Evolutionary conservation across 169 alveolate genomes (phyloP).

Genomic region (Perkinsus chesapeaki): DNA sequence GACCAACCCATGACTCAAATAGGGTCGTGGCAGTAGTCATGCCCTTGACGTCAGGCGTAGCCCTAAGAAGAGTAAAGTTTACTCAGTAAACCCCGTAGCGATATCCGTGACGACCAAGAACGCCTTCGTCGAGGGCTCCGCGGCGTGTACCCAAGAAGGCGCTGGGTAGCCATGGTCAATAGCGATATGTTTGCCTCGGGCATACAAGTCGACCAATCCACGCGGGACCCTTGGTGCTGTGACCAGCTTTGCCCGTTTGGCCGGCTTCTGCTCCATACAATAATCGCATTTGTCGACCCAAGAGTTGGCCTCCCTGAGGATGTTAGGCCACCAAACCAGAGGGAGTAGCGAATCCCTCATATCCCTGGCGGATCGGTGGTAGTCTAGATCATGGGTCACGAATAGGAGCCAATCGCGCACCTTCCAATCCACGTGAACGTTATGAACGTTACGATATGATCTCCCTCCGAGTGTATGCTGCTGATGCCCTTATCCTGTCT

Average conservation of each 20-base stretch:
- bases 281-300: not conserved
- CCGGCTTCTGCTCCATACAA: not conserved
- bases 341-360: not conserved
- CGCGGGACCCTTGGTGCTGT: not conserved
- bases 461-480: not conserved
- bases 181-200: not conserved
- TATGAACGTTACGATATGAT: too few species aligned
- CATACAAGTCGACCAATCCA: not conserved
- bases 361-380: not conserved
- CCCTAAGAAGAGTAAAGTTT: not conserved
- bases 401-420: not conserved
- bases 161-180: not conserved
- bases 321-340: not conserved
- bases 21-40: not conserved
- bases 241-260: not conserved
- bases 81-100: not conserved
- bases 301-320: not conserved
- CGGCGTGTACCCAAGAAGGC: not conserved
- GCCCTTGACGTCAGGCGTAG: not conserved
- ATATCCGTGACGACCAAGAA: not conserved
- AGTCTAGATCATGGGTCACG: not conserved
- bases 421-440: not conserved
- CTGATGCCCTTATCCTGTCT: not conserved
- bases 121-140: not conserved
- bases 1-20: not conserved